Percentiles rank a stretch among this genome's conserved stretches.
These are phyloP conservation scores for Pseudogymnoascus sp. DNA, from an alignment of 2,329 filamentous ascomycete genomes.

Conservation along the genomic window DNA sequence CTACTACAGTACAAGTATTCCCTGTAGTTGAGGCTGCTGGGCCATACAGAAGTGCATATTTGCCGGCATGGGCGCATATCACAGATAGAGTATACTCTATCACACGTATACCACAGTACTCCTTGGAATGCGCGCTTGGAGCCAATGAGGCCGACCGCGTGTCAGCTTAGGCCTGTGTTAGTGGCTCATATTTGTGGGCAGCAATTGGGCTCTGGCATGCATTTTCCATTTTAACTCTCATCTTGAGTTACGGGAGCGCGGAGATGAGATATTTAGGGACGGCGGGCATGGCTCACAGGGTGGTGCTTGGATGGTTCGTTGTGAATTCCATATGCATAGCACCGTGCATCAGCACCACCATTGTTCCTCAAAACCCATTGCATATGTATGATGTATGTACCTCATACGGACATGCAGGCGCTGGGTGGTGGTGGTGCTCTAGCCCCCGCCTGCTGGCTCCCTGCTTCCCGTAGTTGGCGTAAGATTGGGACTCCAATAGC, in stretches of 20 bases:
- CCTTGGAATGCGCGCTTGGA: slow-evolving; percentile 1
- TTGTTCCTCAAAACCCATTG: neutral
- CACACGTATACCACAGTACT: neutral
- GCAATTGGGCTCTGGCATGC: neutral
- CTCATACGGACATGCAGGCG: neutral
- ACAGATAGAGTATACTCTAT: neutral
- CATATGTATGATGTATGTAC: slow-evolving; percentile 7
- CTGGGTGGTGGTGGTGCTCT: neutral
- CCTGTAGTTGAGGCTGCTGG: neutral
- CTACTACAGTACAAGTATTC: neutral
- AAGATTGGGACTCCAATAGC: neutral
- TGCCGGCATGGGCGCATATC: slow-evolving; percentile 3
- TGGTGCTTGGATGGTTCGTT: neutral
- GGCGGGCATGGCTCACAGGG: neutral
- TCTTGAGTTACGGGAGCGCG: neutral
- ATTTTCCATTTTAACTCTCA: neutral
- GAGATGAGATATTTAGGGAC: neutral
- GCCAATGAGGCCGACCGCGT: slow-evolving; percentile 5
- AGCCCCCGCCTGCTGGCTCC: neutral
- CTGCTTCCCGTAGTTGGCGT: slow-evolving; percentile 1
- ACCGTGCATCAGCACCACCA: neutral
- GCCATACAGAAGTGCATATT: slow-evolving; percentile 3
- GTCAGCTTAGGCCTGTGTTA: neutral
- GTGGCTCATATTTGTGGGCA: slow-evolving; percentile 1
- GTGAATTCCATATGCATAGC: slow-evolving; percentile 2